These are phyloP conservation scores for Silene uniflora DNA, from an alignment of 148 eudicot genomes.

Conservation along the genomic window DNA sequence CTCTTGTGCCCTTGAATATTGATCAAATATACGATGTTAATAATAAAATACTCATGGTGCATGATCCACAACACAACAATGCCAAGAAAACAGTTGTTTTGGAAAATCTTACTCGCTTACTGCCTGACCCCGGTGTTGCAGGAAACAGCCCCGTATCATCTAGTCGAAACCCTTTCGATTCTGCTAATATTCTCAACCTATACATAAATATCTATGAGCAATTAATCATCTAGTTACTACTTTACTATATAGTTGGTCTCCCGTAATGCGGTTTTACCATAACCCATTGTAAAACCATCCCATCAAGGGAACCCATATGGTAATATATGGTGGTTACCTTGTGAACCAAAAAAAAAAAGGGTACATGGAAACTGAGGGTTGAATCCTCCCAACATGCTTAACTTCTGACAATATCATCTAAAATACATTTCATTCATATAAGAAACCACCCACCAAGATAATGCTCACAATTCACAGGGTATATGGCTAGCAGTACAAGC, in stretches of 20 bases:
- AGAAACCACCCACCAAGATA: background rate
- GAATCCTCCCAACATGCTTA: no score
- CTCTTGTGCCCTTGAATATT: constrained; percentile 51
- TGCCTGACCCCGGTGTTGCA: constrained; percentile 60
- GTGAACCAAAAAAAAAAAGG: no score
- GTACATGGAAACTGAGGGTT: no score
- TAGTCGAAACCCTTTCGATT: constrained; percentile 81
- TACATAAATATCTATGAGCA: constrained; percentile 12
- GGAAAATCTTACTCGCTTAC: constrained; percentile 54
- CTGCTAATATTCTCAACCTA: constrained; percentile 86
- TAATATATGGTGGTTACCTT: no score
- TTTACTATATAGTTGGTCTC: no score
- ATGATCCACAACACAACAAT: background rate
- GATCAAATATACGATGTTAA: background rate
- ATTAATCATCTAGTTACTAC: background rate
- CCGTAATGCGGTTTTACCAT: no score
- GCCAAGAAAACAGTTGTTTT: background rate
- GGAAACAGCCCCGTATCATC: constrained; percentile 91
- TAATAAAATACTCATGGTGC: background rate
- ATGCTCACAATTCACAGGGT: background rate
- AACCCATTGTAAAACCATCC: no score
- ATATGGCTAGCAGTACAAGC: no score
- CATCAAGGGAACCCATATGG: background rate
- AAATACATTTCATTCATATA: no score
- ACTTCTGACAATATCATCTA: no score